Conservation (phyloP, 352 stramenopile genomes). For the Aphanomyces cochlioides region DNA sequence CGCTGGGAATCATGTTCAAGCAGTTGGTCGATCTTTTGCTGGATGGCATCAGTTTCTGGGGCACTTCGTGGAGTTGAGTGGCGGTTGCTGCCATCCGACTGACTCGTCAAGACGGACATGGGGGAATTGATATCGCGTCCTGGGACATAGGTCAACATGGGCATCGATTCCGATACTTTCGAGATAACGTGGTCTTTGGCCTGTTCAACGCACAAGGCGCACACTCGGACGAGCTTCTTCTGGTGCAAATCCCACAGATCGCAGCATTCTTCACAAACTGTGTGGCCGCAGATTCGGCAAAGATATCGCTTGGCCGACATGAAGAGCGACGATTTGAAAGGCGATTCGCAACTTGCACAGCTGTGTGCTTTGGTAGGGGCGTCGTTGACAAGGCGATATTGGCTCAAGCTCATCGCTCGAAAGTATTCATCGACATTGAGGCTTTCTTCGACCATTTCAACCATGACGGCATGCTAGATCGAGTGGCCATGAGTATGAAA, state of each 20-base stretch:
- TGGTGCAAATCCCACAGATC: conserved; percentile 18
- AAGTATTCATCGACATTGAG: conserved; percentile 24
- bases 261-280: conserved; percentile 16
- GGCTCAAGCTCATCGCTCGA: conserved; percentile 11
- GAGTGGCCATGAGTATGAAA: too few species aligned
- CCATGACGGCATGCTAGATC: conserved; percentile 4
- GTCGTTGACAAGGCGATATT: neutral
- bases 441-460: conserved; percentile 7
- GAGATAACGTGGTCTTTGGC: conserved; percentile 12
- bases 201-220: conserved; percentile 9
- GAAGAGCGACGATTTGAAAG: conserved; percentile 22
- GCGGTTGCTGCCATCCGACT: neutral
- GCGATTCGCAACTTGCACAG: neutral
- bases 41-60: neutral
- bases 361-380: neutral
- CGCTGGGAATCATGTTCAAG: neutral
- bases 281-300: conserved; percentile 26
- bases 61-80: neutral
- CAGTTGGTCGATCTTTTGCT: neutral
- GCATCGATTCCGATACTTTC: neutral
- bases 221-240: conserved; percentile 3
- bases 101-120: neutral
- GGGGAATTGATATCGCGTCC: neutral
- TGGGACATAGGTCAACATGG: neutral
- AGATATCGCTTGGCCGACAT: conserved; percentile 10